Base-by-base conservation (phyloP, 306 rosid genomes). In the Prunus mira region DNA sequence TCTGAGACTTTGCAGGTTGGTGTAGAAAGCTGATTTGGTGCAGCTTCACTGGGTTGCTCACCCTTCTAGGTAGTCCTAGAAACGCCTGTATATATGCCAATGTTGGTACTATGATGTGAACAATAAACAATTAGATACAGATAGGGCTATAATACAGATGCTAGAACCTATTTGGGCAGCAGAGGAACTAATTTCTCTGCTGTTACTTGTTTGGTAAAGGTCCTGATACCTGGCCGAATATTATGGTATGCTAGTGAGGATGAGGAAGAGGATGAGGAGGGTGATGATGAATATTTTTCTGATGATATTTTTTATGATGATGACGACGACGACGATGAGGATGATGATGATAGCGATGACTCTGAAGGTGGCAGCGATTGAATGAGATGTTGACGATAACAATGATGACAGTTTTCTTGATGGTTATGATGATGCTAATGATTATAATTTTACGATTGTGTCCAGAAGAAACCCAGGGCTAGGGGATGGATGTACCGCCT, bases 151-250 rank as follows among this genome's bases (percentile, higher is more conserved):
- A 76, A 67, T 84, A 75, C 76, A 34, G 74, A 85, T 76, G 73
- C 55, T 64, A 64, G 68, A 67, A 73, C 63, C 82, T 78, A 64
- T 58, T 65, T 81, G 80, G 76, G 88, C 86, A 86, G 93, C 91
- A 83, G 93, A 88, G 92, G 88, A 86, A 77, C 91, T 88, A 82
- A 88, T 90, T 85, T 87, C 92, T 92, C 89, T 87, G 93, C 91
- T 83, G 86, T 84, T 82, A 82, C 85, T 81, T 88, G 80, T 89
- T 83, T 87, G 86, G 80, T 84, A 80, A 90, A 83, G 97, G 93
- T 84, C 82, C 65, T 41, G 78, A 45, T 74, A 74, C 83, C 73
- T 82, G 84, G 73, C 76, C 82, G 34, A 67, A 60, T 80, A 69
- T 72, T 9, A 72, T 88, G 93, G 91, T 87, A 85, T 82, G 18